Evolutionary conservation across 148 eudicot genomes (phyloP).

Genomic region (Rhododendron ferrugineum): DNA sequence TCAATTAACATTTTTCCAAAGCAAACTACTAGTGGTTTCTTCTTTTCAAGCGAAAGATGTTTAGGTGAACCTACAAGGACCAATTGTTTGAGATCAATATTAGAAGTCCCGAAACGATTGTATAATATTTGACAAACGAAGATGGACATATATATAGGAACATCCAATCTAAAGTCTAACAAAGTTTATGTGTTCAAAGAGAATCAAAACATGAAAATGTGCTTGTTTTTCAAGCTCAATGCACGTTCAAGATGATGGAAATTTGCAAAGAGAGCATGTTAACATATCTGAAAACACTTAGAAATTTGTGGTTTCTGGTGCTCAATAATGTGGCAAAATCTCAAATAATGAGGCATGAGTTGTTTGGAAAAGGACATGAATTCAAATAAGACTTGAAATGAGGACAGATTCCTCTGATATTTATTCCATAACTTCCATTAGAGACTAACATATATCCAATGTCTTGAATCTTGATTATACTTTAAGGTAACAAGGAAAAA

Average conservation of each 20-base stretch:
- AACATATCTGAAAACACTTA: not conserved
- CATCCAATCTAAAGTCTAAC: not conserved
- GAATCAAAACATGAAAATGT: not conserved
- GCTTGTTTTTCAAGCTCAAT: not conserved
- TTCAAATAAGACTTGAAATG: not conserved
- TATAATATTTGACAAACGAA: too few relatives aligned
- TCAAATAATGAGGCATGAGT: not conserved
- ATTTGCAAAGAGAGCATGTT: not conserved
- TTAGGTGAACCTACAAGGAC: not conserved
- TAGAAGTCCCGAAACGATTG: not conserved
- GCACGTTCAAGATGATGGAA: not conserved
- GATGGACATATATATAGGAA: not conserved
- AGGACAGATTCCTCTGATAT: not conserved
- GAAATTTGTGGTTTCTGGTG: not conserved
- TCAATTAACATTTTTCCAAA: constrained; percentile 92
- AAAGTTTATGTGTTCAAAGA: not conserved
- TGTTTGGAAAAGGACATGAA: not conserved
- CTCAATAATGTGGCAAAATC: not conserved
- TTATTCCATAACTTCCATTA: too few relatives aligned
- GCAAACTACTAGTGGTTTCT: constrained; percentile 46
- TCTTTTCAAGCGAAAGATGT: not conserved
- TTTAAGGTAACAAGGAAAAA: not conserved
- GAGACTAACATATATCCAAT: too few relatives aligned
- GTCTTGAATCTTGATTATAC: not conserved
- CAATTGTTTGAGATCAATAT: not conserved